Conservation (phyloP, 2,329 filamentous ascomycete species). For the Diplodia sapinea region DNA sequence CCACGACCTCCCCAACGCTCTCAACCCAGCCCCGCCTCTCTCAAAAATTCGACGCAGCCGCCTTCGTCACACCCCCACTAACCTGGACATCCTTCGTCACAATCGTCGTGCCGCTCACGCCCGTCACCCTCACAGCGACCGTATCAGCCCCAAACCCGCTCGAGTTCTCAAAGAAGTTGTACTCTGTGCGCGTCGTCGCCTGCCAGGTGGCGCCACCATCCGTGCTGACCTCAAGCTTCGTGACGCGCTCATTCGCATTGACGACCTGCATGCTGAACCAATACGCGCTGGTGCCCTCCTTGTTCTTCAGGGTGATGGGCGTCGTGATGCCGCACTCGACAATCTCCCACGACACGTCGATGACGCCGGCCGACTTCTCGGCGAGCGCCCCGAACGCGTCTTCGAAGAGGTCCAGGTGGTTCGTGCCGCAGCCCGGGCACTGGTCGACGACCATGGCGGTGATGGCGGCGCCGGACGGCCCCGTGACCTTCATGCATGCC, state of each 20-base stretch:
- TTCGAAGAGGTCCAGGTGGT: constrained; percentile 63
- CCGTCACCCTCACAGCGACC: constrained; percentile 63
- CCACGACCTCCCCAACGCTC: too few relatives aligned
- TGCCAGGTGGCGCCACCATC: constrained; percentile 67
- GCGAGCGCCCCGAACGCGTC: constrained; percentile 58
- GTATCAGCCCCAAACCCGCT: constrained; percentile 62
- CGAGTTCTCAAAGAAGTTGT: constrained; percentile 66
- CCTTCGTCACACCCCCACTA: background rate
- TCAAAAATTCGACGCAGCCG: constrained; percentile 2
- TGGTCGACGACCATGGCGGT: constrained; percentile 69
- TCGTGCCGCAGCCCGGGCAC: constrained; percentile 61
- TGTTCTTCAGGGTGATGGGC: constrained; percentile 60
- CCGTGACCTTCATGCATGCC: constrained; percentile 65
- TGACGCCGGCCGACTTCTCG: constrained; percentile 53
- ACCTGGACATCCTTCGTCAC: constrained; percentile 6
- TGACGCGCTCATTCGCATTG: constrained; percentile 64
- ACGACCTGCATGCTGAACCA: constrained; percentile 70
- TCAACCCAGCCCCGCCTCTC: too few relatives aligned
- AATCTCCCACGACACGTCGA: constrained; percentile 57
- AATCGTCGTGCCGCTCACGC: background rate
- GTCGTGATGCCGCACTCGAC: constrained; percentile 59
- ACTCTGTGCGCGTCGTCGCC: constrained; percentile 56
- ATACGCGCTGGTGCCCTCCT: constrained; percentile 57
- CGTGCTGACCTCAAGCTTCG: constrained; percentile 65
- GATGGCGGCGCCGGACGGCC: constrained; percentile 62